Base-by-base conservation (phyloP, 2,329 filamentous ascomycete species). In the Lachnellula suecica region DNA sequence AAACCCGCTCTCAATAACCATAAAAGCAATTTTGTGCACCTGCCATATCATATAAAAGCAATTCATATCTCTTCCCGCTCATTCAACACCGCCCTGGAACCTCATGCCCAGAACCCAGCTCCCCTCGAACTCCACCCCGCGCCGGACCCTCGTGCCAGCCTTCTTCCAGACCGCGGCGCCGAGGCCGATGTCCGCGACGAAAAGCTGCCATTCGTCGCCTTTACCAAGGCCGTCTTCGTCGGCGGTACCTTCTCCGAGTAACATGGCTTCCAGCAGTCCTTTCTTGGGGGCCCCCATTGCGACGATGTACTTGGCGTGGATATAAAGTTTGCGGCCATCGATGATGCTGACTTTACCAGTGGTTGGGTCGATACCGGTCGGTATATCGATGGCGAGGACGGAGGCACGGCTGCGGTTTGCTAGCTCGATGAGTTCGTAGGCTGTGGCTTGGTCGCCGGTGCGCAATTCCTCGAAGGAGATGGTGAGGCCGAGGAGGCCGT, bases 371-470 rank as follows among this genome's bases (percentile, higher is more conserved):
- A 96, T 84, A 4, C 94, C 94, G 0, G 89, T 93, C 1, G 94
- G 94, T 5, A 95, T 84, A 67, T 96, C 93, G n/a, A 99, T 83
- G 0, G 91, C 89, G 19, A 99, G 74, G 3, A 94, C 87, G 52
- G 87, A 85, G 0, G 91, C 85, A 59, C 91, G 89, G 66, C 87
- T 89, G 58, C 91, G 87, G 67, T 97, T 97, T 2, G 91, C 88
- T 91, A 92, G 97, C 57, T 91, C 88, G 64, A 97, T 94, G 65
- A 97, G 82, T 66, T 95, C 88, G 65, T 95, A 92, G 0, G 91
- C 89, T 0, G 87, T 88, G 3, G 87, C 85, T 67, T 95, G 90
- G 59, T 96, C 89, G 15, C 88, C 87, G 2, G 86, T 88, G 31
- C 90, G 83, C 24, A 97, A 77, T 62, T 95, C 91, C 60, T 97